phyloP scores from a whole-genome alignment of 768 basidiomycete species.

The Boletellus sp. region DNA sequence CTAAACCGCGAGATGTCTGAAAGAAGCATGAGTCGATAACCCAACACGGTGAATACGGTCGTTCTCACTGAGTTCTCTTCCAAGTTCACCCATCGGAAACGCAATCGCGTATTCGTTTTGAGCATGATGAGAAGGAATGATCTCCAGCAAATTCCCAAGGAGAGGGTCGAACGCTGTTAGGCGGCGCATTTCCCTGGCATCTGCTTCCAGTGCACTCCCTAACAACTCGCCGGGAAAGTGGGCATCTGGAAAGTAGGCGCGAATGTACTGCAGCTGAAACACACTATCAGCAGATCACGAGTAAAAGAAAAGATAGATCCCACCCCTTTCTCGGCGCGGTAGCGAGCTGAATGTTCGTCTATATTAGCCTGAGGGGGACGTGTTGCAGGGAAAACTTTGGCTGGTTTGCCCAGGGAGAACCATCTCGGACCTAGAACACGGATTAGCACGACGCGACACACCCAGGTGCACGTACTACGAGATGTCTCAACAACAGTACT shows the following conservation, averaged over 20 bases:
- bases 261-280: slow-evolving; percentile 64
- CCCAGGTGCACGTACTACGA: slow-evolving; percentile 16
- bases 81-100: slow-evolving; percentile 64
- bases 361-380: slow-evolving; percentile 34
- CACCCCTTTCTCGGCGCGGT: slow-evolving; percentile 67
- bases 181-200: slow-evolving; percentile 35
- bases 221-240: slow-evolving; percentile 72
- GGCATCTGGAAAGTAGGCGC: slow-evolving; percentile 66
- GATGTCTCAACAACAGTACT: slow-evolving; percentile 35
- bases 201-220: slow-evolving; percentile 48
- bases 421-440: slow-evolving; percentile 29
- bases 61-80: slow-evolving; percentile 57
- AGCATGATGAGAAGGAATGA: slow-evolving; percentile 30
- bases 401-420: slow-evolving; percentile 28
- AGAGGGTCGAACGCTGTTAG: slow-evolving; percentile 53
- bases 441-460: slow-evolving; percentile 5
- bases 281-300: neutral
- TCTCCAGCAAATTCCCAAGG: slow-evolving; percentile 50
- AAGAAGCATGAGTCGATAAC: slow-evolving; percentile 3
- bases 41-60: neutral
- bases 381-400: slow-evolving; percentile 58
- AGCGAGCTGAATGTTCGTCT: slow-evolving; percentile 35
- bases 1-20: slow-evolving; percentile 49
- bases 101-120: slow-evolving; percentile 35
- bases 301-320: slow-evolving; percentile 11